Conservation (phyloP, 106 monocot genomes). For the Iris macrosiphon region DNA sequence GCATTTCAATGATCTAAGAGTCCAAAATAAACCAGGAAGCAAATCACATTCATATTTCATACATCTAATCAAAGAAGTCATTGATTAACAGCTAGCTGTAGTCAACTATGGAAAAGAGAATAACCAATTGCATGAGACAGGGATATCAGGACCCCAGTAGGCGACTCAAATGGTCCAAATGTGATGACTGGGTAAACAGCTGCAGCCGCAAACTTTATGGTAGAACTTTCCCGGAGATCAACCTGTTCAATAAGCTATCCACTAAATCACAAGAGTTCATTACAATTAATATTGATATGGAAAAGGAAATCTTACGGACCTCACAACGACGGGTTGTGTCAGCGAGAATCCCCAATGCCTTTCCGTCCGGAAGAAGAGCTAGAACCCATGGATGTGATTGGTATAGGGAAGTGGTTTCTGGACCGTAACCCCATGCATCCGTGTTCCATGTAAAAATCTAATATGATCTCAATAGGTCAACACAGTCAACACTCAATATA, state of each 20-base stretch:
- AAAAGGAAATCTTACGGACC: slow-evolving; percentile 33
- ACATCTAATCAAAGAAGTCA: too few relatives aligned
- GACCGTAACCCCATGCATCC: slow-evolving; percentile 93
- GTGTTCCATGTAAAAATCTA: slow-evolving; percentile 98
- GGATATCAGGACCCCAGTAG: slow-evolving; percentile 45
- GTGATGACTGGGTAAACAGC: slow-evolving; percentile 56
- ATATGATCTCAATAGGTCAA: slow-evolving; percentile 1
- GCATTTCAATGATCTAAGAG: too few relatives aligned
- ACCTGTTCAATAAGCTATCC: slow-evolving; percentile 43
- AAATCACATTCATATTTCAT: too few relatives aligned
- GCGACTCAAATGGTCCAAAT: slow-evolving; percentile 66
- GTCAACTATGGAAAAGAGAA: too few relatives aligned
- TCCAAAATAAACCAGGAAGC: too few relatives aligned
- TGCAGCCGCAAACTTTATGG: slow-evolving; percentile 32
- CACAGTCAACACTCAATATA: not conserved
- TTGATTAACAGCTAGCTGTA: too few relatives aligned
- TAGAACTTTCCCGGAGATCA: slow-evolving; percentile 46
- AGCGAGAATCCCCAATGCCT: slow-evolving; percentile 81
- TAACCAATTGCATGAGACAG: slow-evolving; percentile 64
- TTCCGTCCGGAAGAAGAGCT: slow-evolving; percentile 80
- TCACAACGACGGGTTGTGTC: slow-evolving; percentile 94
- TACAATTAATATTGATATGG: too few relatives aligned
- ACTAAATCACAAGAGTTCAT: not conserved
- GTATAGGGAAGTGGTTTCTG: slow-evolving; percentile 87
- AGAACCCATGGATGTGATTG: slow-evolving; percentile 99